These are phyloP conservation scores for Zymoseptoria tritici DNA, from an alignment of 2,329 filamentous ascomycete genomes.

Conservation along the genomic window DNA sequence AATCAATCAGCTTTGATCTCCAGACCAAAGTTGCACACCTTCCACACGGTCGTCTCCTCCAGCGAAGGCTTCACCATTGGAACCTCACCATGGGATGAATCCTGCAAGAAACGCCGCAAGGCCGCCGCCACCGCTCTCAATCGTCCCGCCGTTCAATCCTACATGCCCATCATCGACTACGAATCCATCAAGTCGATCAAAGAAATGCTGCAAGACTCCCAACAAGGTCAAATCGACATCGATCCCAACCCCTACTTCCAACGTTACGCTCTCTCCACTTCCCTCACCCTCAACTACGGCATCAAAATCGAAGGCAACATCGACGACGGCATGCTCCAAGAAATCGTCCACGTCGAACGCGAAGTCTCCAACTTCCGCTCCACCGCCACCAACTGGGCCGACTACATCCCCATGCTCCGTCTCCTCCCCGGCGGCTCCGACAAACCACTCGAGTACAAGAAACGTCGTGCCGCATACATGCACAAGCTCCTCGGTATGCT, in stretches of 20 bases:
- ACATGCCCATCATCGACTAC: conserved; percentile 76
- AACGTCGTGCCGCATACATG: conserved; percentile 61
- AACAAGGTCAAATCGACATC: conserved; percentile 55
- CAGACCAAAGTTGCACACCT: conserved; percentile 70
- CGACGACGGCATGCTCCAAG: conserved; percentile 58
- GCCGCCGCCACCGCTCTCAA: conserved; percentile 73
- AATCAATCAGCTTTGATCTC: conserved; percentile 73
- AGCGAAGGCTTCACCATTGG: conserved; percentile 77
- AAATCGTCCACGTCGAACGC: conserved; percentile 69
- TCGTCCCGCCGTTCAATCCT: conserved; percentile 65
- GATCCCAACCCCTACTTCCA: conserved; percentile 69
- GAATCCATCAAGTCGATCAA: conserved; percentile 65
- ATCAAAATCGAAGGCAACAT: conserved; percentile 65
- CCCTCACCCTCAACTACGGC: conserved; percentile 71
- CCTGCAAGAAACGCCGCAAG: conserved; percentile 68
- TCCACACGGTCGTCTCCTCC: conserved; percentile 69
- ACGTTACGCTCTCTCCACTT: conserved; percentile 68
- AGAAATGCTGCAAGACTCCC: conserved; percentile 60
- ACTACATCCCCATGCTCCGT: conserved; percentile 71
- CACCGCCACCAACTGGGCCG: conserved; percentile 71
- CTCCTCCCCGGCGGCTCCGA: conserved; percentile 55
- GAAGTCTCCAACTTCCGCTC: conserved; percentile 68
- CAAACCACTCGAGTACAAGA: conserved; percentile 57
- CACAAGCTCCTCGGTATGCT: conserved; percentile 52
- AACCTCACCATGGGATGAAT: conserved; percentile 77